Percentiles rank a stretch among this genome's conserved stretches.
Conservation (phyloP, 1,284 basidiomycete species). For the Cystobasidium sp. region DNA sequence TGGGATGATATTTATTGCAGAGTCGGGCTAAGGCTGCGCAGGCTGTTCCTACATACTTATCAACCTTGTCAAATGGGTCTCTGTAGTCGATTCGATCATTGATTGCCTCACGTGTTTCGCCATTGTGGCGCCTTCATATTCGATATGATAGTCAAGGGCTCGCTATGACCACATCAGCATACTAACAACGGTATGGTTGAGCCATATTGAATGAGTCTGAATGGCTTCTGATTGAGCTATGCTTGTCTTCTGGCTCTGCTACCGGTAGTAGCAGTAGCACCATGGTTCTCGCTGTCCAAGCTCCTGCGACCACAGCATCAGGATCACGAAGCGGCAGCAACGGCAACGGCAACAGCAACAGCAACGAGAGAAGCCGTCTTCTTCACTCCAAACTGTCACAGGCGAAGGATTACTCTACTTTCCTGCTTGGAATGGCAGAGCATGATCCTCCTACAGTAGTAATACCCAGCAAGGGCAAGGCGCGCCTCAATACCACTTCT, state of each 20-base stretch:
- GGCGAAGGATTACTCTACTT: conserved; percentile 25
- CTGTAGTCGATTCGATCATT: not conserved
- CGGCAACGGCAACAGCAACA: not conserved
- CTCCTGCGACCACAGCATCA: not conserved
- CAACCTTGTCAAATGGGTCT: not conserved
- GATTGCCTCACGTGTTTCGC: not conserved
- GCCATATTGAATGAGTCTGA: no score
- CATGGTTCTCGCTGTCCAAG: not conserved
- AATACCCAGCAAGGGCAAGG: conserved; percentile 24
- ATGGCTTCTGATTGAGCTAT: no score
- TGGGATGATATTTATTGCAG: no score
- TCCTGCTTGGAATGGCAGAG: conserved; percentile 37
- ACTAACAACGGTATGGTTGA: no score
- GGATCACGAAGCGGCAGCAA: no score
- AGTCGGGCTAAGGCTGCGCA: no score
- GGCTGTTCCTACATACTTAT: no score
- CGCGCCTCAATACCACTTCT: not conserved
- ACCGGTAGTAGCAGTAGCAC: no score
- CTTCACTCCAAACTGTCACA: conserved; percentile 6
- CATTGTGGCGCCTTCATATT: conserved; percentile 16
- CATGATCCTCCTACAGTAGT: conserved; percentile 26
- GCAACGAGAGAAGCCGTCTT: conserved; percentile 22
- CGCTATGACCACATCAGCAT: no score
- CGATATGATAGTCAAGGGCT: not conserved
- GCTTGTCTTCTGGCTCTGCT: no score